Percentiles rank a stretch among this genome's conserved stretches.
phyloP scores from a whole-genome alignment of 257 asterid genomes.

The Nicotiana noctiflora region DNA sequence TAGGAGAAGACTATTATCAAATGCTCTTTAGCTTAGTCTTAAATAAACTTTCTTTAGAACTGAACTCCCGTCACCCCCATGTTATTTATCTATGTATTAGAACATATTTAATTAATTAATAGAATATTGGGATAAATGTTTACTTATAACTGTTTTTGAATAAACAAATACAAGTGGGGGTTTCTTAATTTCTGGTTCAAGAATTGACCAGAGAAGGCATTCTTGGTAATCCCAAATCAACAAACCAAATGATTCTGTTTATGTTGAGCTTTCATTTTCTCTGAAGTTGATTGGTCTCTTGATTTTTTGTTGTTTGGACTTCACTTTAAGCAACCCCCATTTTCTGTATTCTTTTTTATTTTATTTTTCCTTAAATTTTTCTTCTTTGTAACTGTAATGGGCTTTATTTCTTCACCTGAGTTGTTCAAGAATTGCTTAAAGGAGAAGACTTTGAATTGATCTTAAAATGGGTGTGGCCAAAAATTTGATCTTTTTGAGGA shows the following conservation, averaged over 20 bases:
- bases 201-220: slow-evolving; percentile 32
- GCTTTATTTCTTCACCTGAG: not conserved
- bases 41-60: not conserved
- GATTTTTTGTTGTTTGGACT: slow-evolving; percentile 34
- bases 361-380: not conserved
- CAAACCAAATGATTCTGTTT: slow-evolving; percentile 18
- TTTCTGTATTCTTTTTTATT: not conserved
- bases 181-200: slow-evolving; percentile 22
- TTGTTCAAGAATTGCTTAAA: slow-evolving; percentile 24
- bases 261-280: slow-evolving; percentile 68
- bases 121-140: not conserved
- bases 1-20: not conserved
- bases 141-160: not conserved
- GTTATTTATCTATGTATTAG: too few species aligned
- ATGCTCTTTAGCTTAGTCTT: not conserved
- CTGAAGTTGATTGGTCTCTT: slow-evolving; percentile 21
- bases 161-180: not conserved
- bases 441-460: slow-evolving; percentile 40
- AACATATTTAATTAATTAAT: not conserved
- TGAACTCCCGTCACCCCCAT: not conserved
- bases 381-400: slow-evolving; percentile 1
- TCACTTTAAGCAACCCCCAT: slow-evolving; percentile 50
- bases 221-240: slow-evolving; percentile 14
- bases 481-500: slow-evolving; percentile 25
- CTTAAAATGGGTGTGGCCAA: slow-evolving; percentile 41